A percentile compares a stretch with the other conserved stretches of the same genome.
phyloP scores from a whole-genome alignment of 2,329 filamentous ascomycete species.

The Rhynchosporium graminicola region DNA sequence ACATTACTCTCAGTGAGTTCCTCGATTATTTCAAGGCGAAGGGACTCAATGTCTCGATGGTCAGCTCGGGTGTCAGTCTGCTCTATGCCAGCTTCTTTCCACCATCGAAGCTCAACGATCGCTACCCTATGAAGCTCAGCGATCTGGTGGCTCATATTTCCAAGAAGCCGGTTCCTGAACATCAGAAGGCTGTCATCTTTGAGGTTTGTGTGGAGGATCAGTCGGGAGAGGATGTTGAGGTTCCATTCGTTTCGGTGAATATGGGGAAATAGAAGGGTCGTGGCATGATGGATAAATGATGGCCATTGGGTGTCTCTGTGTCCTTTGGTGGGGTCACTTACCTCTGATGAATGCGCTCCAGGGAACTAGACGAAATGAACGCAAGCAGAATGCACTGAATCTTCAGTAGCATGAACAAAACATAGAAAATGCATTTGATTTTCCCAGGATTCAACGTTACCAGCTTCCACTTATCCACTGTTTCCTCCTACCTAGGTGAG shows the following conservation, averaged over 20 bases:
- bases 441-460: neutral
- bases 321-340: no score
- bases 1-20: slow-evolving; percentile 84
- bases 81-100: slow-evolving; percentile 94
- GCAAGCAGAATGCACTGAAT: slow-evolving; percentile 5
- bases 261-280: slow-evolving; percentile 31
- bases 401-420: slow-evolving; percentile 17
- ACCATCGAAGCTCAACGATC: slow-evolving; percentile 73
- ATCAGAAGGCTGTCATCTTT: slow-evolving; percentile 95
- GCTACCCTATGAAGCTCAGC: slow-evolving; percentile 80
- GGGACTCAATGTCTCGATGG: slow-evolving; percentile 84
- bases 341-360: slow-evolving; percentile 20
- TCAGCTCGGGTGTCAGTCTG: slow-evolving; percentile 95
- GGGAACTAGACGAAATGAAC: slow-evolving; percentile 21
- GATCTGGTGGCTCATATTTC: slow-evolving; percentile 84
- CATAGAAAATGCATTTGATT: slow-evolving; percentile 15
- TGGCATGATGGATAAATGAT: slow-evolving; percentile 23
- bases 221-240: slow-evolving; percentile 90
- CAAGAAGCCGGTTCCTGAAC: slow-evolving; percentile 85
- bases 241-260: slow-evolving; percentile 94
- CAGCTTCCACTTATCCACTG: no score
- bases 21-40: slow-evolving; percentile 77
- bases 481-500: no score
- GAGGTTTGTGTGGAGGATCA: slow-evolving; percentile 91
- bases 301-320: neutral